Evolutionary conservation across 2,329 filamentous ascomycete species (phyloP), one percentile per base, ranked within the genome.

Genomic region (Pseudocercospora vitis): DNA sequence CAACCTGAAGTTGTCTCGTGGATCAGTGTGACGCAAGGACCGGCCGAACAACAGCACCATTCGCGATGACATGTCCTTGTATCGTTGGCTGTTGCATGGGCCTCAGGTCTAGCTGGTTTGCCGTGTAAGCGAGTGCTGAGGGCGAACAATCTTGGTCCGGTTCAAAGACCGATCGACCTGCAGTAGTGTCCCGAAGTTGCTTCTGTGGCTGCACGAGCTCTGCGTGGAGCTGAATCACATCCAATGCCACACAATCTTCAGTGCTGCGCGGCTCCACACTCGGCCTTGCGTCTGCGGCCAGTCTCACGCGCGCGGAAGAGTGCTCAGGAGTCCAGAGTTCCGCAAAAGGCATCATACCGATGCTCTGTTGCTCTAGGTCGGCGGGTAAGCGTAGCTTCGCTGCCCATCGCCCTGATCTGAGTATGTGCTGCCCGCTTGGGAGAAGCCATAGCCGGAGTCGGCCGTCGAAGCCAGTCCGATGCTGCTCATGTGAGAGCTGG

Each of bases 401-500:
- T 45, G 42, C 14, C 23, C 42, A n/a, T 45, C 42, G 26, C 42
- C 18, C 21, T 45, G 42, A 11, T 45, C 42, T 29, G 42, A 14
- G 7, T 45, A 45, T 24, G 23, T 8, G 12, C 14, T 45, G n/a
- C 12, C 24, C 7, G 42, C 23, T 14, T 28, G 42, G 4, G 42
- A n/a, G 12, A 45, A 45, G 24, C 42, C 42, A 9, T 45, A 45
- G 42, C 14, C 24, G 11, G 42, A 45, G 21, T 45, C 42, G 24
- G 42, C 24, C 9, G 24, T 16, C 7, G 42, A 45, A 14, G 23
- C 42, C 7, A 45, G n/a, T 4, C 23, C 42, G 23, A 45, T 45
- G 24, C 23, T 45, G 42, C 42, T 29, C 12, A 45, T 45, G 42
- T 45, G 42, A 28, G 42, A 45, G 24, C 42, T 26, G n/a, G 42